Evolutionary conservation across 2,329 filamentous ascomycete genomes (phyloP), one percentile per base, ranked within the genome.

Genomic region (Penicillium palitans): DNA sequence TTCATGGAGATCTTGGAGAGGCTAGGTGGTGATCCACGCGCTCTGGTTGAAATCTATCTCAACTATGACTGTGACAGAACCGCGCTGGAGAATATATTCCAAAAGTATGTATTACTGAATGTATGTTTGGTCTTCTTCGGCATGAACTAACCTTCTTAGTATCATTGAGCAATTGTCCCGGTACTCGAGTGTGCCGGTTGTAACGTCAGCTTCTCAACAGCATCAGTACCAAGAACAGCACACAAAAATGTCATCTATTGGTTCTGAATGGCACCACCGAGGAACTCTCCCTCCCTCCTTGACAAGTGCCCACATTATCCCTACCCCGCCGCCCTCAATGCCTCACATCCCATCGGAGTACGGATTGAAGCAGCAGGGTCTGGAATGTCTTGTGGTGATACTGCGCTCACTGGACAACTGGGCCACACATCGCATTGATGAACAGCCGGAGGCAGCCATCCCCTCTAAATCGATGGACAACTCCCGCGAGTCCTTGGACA

Each of bases 31-130:
- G 95, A 99, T 72, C 91, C 93, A 2, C 85, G 91, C 64, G 93
- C 91, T 0, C 75, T 99, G 49, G 95, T 99, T 17, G 95, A 99
- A 75, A 89, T 93, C 15, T 99, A 99, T 75, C 84, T 99, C 62
- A 99, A 99, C 75, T 99, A 99, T 71, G 95, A 99, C 73, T 99
- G 95, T 77, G 96, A 98, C 70, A 85, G 93, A 60, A 92, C 91
- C 41, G 87, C 87, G 10, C 85, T 98, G 59, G 93, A 98, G 77
- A 99, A 99, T 75, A 95, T 98, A 75, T 99, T 96, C 74, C 95
- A 99, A 76, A 81, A 84, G 66, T 78, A 69, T 57, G 69, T 63
- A n/a, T 25, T 44, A 6, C 10, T 17, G 13, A 35, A 27, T 33
- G 7, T 2, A 27, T 33, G 7, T 2, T 27, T 45, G 6, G 8